Evolutionary conservation across 768 basidiomycete species (phyloP), one percentile per base, ranked within the genome.

Genomic region (Suillus tomentosus): DNA sequence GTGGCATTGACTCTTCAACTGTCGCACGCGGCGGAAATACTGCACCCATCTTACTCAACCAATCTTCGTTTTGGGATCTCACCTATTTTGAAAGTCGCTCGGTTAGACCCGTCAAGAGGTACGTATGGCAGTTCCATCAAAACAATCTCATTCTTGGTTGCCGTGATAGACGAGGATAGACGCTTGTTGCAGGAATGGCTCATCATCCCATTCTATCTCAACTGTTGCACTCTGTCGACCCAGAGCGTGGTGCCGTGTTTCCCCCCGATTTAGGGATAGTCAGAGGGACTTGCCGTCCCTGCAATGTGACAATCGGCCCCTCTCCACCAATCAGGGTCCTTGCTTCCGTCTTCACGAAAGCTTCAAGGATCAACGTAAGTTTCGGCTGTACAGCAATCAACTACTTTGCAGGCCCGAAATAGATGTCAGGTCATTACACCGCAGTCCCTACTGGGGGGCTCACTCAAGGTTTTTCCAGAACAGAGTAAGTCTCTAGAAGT

Each of bases 11-110:
- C 67, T 66, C 64, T 68, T 24, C 57, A 40, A 54, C 43, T 63
- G 56, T 75, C 73, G 65, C 75, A 74, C 73, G 66, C 73, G 68
- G 75, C 72, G 72, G 75, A 72, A 69, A 69, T 75, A 74, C 66
- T 51, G 17, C 50, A 22, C 58, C 67, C 54, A 66, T 53, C 51
- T 64, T 62, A 70, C 68, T 70, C 77, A 75, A 78, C 79, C 78
- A 76, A 74, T 81, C 83, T 81, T 78, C 80, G 80, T 78, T 80
- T 72, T 74, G 80, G 76, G 77, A 80, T 82, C 73, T 73, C 67
- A 75, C 72, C 77, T 76, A 69, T 75, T 72, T 73, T 68, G 68
- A 62, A 69, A n/a, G 47, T 34, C 31, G 50, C 59, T 69, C 77
- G 75, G 69, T 47, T 48, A 64, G 68, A 74, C 43, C 77, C 77